Percentiles rank a stretch among this genome's conserved stretches.
phyloP scores from a whole-genome alignment of 345 rosid genomes.

The Sisymbrium altissimum region DNA sequence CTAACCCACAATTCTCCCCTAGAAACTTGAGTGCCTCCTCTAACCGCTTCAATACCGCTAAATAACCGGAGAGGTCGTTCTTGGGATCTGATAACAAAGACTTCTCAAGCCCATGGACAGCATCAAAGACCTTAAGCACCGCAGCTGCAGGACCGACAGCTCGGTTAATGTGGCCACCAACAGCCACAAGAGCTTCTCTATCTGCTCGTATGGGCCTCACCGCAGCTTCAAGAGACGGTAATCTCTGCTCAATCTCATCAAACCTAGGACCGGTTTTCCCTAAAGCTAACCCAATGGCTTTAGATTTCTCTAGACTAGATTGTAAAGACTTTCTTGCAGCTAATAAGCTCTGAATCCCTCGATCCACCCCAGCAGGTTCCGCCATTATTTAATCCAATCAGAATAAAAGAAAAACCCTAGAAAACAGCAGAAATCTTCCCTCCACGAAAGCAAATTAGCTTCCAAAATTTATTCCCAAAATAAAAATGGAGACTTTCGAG shows the following conservation, averaged over 20 bases:
- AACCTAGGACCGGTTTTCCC: constrained; percentile 69
- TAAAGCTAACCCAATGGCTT: constrained; percentile 53
- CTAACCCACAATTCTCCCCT: constrained; percentile 92
- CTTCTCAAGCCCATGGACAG: constrained; percentile 93
- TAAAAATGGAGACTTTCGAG: constrained; percentile 13
- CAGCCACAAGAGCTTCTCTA: constrained; percentile 75
- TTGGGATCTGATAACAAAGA: constrained; percentile 82
- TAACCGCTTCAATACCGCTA: constrained; percentile 79
- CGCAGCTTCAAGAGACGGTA: constrained; percentile 73
- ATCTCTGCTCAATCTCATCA: constrained; percentile 69
- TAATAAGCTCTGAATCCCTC: constrained; percentile 47
- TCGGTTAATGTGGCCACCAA: constrained; percentile 92
- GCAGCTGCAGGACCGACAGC: constrained; percentile 99
- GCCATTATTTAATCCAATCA: constrained; percentile 39
- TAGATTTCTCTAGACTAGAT: constrained; percentile 80
- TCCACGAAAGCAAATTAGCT: neutral
- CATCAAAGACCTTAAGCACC: constrained; percentile 97
- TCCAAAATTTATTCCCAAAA: neutral
- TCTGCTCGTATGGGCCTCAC: constrained; percentile 95
- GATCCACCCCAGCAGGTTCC: constrained; percentile 27
- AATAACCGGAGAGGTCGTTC: constrained; percentile 74
- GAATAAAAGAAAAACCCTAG: constrained; percentile 21
- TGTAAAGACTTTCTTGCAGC: constrained; percentile 68
- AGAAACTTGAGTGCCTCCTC: constrained; percentile 91
- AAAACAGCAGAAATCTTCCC: constrained; percentile 17